Base-by-base conservation (phyloP, 768 basidiomycete species). In the Mycena vitilis region DNA sequence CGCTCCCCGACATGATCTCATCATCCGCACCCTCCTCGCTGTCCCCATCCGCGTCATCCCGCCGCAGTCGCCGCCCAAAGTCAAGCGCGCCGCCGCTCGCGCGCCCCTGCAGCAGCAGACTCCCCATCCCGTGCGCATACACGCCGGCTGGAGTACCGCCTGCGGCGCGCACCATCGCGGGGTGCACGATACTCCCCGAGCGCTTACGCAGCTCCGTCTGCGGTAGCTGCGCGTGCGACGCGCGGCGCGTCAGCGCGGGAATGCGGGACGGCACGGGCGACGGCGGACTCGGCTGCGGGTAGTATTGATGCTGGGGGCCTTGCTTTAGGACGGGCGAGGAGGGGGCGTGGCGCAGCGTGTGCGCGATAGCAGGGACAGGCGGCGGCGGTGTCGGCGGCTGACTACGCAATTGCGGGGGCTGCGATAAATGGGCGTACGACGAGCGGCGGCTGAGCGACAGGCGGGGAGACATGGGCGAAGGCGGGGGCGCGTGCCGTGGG, bases 111-210 rank as follows among this genome's bases (percentile, higher is more conserved):
- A 70, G 52, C 25, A 74, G 57, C 16, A 78, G 64, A 48, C 66
- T 73, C 51, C 71, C 71, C 73, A 73, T 34, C 34, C 59, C 61
- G 34, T 38, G 45, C 53, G 58, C 60, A 37, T 37, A 47, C 23
- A 42, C 73, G n/a, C 74, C 62, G 3, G 71, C 66, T 23, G 70
- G 72, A 18, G 61, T 67, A 20, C 76, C 69, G 25, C 71, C 66
- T 18, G 71, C 72, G 22, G 70, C 59, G 25, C 73, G 70, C 53
- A 56, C 48, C 38, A 66, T 68, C 20, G 74, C 65, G 9, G 70
- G 69, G 11, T 74, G 75, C n/a, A 78, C 65, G 45, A 78, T 72
- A 30, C 77, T 82, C 54, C 79, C 79, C 2, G 80, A 78, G 30
- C 79, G 76, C 56, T 77, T 79, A 37, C 79, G 74, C 49, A 74